Evolutionary conservation across 306 rosid genomes (phyloP).

Genomic region (Sesbania bispinosa): DNA sequence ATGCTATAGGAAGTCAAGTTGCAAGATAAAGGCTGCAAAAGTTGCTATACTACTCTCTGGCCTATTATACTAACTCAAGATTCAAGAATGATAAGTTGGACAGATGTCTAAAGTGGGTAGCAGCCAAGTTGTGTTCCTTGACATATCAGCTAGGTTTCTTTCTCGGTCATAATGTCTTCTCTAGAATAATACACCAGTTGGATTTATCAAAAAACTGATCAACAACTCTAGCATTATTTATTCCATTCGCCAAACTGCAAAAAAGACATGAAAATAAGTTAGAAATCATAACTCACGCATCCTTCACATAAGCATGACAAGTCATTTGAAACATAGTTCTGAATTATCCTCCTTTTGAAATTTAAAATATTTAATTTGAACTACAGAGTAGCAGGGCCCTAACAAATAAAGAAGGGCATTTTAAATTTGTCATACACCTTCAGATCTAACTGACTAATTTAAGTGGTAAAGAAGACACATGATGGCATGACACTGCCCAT

Average conservation of each 20-base stretch:
- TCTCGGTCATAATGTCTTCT: slow-evolving; percentile 51
- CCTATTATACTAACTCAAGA: background rate
- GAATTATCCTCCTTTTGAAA: background rate
- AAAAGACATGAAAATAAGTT: slow-evolving; percentile 5
- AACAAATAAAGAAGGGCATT: background rate
- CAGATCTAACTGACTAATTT: background rate
- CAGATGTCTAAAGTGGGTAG: background rate
- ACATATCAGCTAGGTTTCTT: slow-evolving; percentile 11
- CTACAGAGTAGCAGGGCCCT: background rate
- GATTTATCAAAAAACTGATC: slow-evolving; percentile 89
- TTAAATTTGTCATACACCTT: slow-evolving; percentile 1
- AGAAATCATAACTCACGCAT: slow-evolving; percentile 1
- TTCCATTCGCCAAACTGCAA: slow-evolving; percentile 71
- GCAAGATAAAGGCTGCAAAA: background rate
- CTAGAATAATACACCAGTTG: slow-evolving; percentile 89
- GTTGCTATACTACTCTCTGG: background rate
- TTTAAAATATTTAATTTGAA: background rate
- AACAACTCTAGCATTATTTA: slow-evolving; percentile 60
- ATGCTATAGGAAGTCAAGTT: background rate
- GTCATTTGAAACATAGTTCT: background rate
- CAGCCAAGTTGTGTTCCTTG: background rate
- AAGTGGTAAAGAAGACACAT: background rate
- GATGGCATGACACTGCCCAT: background rate
- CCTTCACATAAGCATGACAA: slow-evolving; percentile 1
- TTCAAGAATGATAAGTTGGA: background rate